These are phyloP conservation scores for Tulasnella sp. DNA, from an alignment of 768 basidiomycete genomes.

Conservation along the genomic window DNA sequence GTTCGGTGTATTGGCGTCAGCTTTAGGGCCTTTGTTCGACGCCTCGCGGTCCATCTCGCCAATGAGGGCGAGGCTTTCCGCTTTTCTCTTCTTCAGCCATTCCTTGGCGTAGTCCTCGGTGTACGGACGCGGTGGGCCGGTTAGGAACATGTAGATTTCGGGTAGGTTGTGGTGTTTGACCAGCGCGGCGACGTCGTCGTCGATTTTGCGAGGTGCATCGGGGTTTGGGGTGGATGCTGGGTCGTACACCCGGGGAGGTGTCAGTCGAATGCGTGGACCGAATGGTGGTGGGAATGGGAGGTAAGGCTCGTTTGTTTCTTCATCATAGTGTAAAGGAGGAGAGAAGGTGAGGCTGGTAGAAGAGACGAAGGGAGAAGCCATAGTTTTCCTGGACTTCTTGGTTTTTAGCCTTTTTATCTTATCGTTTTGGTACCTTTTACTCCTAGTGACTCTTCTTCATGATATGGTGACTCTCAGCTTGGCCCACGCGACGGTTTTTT, in stretches of 20 bases:
- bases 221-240: background rate
- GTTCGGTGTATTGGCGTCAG: background rate
- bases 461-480: background rate
- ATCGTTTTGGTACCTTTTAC: background rate
- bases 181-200: constrained; percentile 47
- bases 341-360: constrained; percentile 1
- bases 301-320: constrained; percentile 56
- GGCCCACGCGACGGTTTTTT: background rate
- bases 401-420: background rate
- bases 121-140: constrained; percentile 61
- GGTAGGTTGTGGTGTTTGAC: constrained; percentile 55
- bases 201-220: background rate
- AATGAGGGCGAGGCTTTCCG: constrained; percentile 44
- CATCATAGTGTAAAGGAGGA: constrained; percentile 19
- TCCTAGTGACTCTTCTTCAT: background rate
- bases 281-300: constrained; percentile 55
- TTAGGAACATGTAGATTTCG: constrained; percentile 51
- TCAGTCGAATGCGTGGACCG: constrained; percentile 59
- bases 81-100: constrained; percentile 46
- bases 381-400: background rate
- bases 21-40: background rate
- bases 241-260: constrained; percentile 54
- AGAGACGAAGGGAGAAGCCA: constrained; percentile 17
- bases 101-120: constrained; percentile 46
- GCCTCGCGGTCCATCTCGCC: constrained; percentile 38